Evolutionary conservation across 768 basidiomycete species (phyloP).

Genomic region (Lactarius trivialis): DNA sequence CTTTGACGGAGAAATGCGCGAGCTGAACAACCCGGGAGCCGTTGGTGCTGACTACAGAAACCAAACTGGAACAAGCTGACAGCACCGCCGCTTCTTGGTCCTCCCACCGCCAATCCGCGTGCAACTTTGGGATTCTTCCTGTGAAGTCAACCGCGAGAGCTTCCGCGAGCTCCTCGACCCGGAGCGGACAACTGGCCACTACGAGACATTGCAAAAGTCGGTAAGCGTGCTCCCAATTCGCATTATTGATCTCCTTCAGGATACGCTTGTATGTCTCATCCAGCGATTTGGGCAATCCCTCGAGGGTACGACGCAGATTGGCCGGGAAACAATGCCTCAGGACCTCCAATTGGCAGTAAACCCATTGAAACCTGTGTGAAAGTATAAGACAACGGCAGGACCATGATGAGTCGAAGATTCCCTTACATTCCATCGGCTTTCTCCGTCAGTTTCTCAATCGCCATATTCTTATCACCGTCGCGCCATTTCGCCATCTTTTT

Average conservation of each 20-base stretch:
- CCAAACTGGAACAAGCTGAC: background rate
- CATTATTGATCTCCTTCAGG: background rate
- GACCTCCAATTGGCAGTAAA: background rate
- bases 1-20: background rate
- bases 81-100: background rate
- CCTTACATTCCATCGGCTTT: background rate
- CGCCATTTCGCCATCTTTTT: background rate
- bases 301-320: background rate
- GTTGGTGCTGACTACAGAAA: background rate
- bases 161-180: background rate
- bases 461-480: background rate
- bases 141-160: background rate
- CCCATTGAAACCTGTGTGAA: constrained; percentile 4
- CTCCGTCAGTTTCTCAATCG: background rate
- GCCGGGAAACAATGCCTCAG: background rate
- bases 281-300: background rate
- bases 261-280: background rate
- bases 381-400: background rate
- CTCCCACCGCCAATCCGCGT: background rate
- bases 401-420: background rate
- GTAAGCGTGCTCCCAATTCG: background rate
- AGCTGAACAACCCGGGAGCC: background rate
- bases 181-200: background rate
- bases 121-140: background rate
- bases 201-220: background rate